Percentiles rank a stretch among this genome's conserved stretches.
These are phyloP conservation scores for Fusarium nelsonii DNA, from an alignment of 2,329 filamentous ascomycete species.

Conservation along the genomic window DNA sequence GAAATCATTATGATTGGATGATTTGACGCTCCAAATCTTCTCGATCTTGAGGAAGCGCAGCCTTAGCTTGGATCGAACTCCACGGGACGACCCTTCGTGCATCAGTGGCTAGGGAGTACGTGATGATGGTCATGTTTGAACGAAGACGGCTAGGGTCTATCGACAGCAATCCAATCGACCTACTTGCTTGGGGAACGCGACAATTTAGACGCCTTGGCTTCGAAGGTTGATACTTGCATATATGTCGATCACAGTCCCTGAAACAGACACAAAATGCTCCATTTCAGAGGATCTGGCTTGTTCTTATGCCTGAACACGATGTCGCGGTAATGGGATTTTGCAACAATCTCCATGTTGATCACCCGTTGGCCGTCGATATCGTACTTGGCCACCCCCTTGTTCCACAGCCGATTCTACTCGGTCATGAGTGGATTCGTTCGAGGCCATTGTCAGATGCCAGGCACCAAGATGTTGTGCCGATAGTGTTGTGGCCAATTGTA, in stretches of 20 bases:
- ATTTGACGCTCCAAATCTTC: constrained; percentile 9
- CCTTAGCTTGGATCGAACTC: constrained; percentile 49
- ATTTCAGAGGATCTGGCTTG: constrained; percentile 1
- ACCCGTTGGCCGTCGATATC: constrained; percentile 9
- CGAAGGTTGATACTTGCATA: constrained; percentile 10
- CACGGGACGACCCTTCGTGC: constrained; percentile 45
- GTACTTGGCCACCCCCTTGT: constrained; percentile 6
- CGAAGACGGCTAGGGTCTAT: constrained; percentile 22
- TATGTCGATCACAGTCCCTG: constrained; percentile 30
- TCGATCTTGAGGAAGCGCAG: constrained; percentile 49
- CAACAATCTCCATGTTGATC: constrained; percentile 31
- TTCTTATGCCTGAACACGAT: constrained; percentile 1
- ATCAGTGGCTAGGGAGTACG: constrained; percentile 25
- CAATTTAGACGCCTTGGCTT: not conserved
- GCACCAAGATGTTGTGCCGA: not conserved
- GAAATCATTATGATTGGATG: constrained; percentile 33
- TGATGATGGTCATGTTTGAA: constrained; percentile 4
- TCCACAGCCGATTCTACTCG: not conserved
- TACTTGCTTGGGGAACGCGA: not conserved
- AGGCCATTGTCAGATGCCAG: not conserved
- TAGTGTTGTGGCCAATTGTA: not conserved
- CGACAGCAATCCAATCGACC: constrained; percentile 5
- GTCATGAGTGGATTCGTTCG: not conserved
- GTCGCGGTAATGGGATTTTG: constrained; percentile 10
- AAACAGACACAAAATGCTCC: not conserved